These are phyloP conservation scores for Blakeslea trispora DNA, from an alignment of 371 early-diverging fungal species.

Conservation along the genomic window DNA sequence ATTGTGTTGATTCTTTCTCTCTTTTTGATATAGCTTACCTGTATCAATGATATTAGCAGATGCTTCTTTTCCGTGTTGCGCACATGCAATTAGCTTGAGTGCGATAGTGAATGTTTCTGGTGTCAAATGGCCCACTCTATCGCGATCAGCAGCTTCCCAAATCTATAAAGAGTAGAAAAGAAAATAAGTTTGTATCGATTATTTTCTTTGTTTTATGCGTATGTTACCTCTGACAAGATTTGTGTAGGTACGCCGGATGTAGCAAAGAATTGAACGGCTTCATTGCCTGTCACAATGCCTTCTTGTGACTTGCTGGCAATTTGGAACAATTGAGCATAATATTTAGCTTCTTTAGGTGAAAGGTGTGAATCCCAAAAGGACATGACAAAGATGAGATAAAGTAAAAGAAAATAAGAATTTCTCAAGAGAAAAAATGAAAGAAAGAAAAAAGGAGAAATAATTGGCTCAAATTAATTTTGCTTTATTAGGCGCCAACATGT, in stretches of 20 bases:
- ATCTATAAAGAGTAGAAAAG: conserved; percentile 51
- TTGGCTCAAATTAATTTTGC: not conserved
- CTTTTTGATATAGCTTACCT: conserved; percentile 18
- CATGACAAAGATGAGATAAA: conserved; percentile 5
- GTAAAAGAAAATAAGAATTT: conserved; percentile 9
- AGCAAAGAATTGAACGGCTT: conserved; percentile 83
- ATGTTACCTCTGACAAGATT: conserved; percentile 71
- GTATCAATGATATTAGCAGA: conserved; percentile 38
- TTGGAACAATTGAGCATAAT: conserved; percentile 69
- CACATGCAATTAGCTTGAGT: conserved; percentile 39
- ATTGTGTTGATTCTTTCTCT: not conserved
- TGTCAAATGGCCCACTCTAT: conserved; percentile 35
- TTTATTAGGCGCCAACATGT: conserved; percentile 24
- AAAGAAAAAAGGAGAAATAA: conserved; percentile 6
- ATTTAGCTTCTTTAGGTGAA: conserved; percentile 67
- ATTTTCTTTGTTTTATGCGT: not conserved
- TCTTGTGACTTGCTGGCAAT: conserved; percentile 61
- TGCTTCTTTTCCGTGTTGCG: conserved; percentile 70
- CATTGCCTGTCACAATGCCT: conserved; percentile 72
- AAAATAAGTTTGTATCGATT: not conserved
- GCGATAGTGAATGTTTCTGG: conserved; percentile 35
- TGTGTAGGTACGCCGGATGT: conserved; percentile 75
- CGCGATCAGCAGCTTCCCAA: conserved; percentile 38
- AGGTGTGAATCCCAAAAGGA: conserved; percentile 49
- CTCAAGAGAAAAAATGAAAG: conserved; percentile 9